Evolutionary conservation across 2,329 filamentous ascomycete species (phyloP), one percentile per base, ranked within the genome.

Genomic region (Diaporthe amygdali): DNA sequence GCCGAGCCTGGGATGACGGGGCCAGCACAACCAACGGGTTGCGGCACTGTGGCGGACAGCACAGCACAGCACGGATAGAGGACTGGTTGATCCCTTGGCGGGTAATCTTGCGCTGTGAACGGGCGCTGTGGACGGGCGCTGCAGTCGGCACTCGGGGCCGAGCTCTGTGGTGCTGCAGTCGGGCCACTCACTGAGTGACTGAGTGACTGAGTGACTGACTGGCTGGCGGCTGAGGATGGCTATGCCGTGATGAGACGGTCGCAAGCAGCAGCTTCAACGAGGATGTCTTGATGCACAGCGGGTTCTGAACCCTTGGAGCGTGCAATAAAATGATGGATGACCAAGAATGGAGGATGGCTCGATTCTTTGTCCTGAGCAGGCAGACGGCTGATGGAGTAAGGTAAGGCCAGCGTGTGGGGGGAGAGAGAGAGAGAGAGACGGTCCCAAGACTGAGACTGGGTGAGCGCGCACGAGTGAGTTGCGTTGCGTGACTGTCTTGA

Each of bases 1-100:
- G 59, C 20, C 41, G 30, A 44, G 59, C 59, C 44, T 64, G 59
- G 59, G 44, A 49, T 64, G 59, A 64, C 59, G 44, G 59, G n/a
- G 30, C 30, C 44, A 49, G 59, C 59, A 64, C 44, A 64, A 64
- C 34, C 30, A 59, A 67, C 55, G 25, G 55, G 55, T 15, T 44
- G 56, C 56, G 54, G 41, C 25, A 46, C 46, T 25, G 10, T n/a
- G 34, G 34, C 47, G 49, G 25, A 25, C 37, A 66, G 30, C 46
- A 66, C 27, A 30, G 49, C 63, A 52, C 51, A 37, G 63, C 52
- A 47, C 52, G 34, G 52, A 39, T 32, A 61, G 55, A 39, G 55
- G 25, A 20, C 15, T 30, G 55, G 39, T 46, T 30, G 55, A 27
- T 46, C 54, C 52, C 52, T 34, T 54, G 37, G 64, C 64, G 15